Evolutionary conservation across 2,329 filamentous ascomycete genomes (phyloP).

Genomic region (Fusarium austroafricanum): DNA sequence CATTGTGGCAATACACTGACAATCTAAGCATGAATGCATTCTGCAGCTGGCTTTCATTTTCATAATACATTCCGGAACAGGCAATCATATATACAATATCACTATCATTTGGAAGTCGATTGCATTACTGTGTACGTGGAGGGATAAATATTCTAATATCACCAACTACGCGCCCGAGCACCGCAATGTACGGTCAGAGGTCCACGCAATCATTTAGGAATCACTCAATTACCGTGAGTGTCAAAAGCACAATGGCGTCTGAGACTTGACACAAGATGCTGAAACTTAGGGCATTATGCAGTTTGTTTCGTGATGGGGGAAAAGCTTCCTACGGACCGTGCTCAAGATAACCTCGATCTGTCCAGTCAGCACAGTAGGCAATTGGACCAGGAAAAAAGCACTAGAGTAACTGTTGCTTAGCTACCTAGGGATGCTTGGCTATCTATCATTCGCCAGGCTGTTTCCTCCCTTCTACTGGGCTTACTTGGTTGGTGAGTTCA

Average conservation of each 20-base stretch:
- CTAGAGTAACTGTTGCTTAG: no score
- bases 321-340: neutral
- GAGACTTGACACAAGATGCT: conserved; percentile 13
- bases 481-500: neutral
- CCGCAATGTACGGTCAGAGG: neutral
- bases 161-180: neutral
- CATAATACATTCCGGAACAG: no score
- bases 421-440: no score
- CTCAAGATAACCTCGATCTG: conserved; percentile 11
- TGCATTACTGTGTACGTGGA: no score
- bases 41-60: no score
- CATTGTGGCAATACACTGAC: no score
- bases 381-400: no score
- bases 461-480: neutral
- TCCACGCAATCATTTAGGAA: neutral
- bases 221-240: neutral
- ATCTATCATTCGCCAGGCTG: no score
- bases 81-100: no score
- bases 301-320: conserved; percentile 19
- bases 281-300: conserved; percentile 38
- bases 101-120: no score
- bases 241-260: neutral
- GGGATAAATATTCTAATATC: no score
- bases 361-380: neutral
- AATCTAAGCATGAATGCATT: no score